Evolutionary conservation across 805 yeast species (phyloP), one percentile per base, ranked within the genome.

Genomic region (Ogataea paraovalis): DNA sequence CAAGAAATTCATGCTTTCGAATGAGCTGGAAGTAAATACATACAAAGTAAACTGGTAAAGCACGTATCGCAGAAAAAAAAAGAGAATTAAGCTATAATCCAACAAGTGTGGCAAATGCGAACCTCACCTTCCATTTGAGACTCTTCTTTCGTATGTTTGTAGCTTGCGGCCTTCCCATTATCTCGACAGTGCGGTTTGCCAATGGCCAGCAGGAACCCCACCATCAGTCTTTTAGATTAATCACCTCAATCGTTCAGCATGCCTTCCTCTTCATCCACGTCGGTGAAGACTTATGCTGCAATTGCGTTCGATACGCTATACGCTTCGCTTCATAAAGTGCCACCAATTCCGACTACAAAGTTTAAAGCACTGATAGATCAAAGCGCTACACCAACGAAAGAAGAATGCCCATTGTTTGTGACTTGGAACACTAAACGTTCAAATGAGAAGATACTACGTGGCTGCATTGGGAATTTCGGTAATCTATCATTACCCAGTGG

Each of bases 401-500:
- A 55, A 39, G 58, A 61, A 37, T 67, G 70, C 6, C 94, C 98
- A 0, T 67, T 92, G 23, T 94, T 94, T 68, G 85, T 92, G 28
- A 94, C 98, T 0, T 94, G 97, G 96, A 83, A 81, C 56, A 74
- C 47, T 55, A 57, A 18, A 48, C 52, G 34, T 13, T n/a, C n/a
- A 7, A 61, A 50, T 9, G 59, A 65, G 1, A 61, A 66, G 22
- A 67, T 70, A 13, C 69, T 92, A 42, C 72, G 98, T 39, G 99
- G 99, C 0, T 92, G 99, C 61, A 94, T 92, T 46, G 99, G 99
- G 1, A 91, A 96, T 0, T 94, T 94, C 62, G 69, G 73, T 18
- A 67, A 76, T 14, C 63, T 76, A 47, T 72, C 75, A 0, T 55
- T 87, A 2, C 81, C 75, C 16, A 43, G 59, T 1, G 96, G 94